A percentile compares a stretch with the other conserved stretches of the same genome.
Evolutionary conservation across 257 asterid species (phyloP).

Genomic region (Ilex asprella): DNA sequence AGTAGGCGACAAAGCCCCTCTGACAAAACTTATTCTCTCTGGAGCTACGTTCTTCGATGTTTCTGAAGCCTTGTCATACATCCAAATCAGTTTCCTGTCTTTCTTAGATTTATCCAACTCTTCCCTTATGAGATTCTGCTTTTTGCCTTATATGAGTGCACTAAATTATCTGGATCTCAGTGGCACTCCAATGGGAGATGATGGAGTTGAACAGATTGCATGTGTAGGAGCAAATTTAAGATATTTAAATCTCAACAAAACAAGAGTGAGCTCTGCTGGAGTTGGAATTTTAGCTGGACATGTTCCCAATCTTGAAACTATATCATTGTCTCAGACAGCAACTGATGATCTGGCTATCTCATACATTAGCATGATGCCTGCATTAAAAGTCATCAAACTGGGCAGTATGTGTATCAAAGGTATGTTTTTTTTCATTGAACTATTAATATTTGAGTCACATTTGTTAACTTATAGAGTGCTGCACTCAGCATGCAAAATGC

Average conservation of each 20-base stretch:
- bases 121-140: conserved; percentile 37
- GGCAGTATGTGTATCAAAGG: conserved; percentile 69
- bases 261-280: conserved; percentile 68
- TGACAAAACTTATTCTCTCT: conserved; percentile 52
- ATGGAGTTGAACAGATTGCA: conserved; percentile 45
- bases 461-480: too few species aligned
- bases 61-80: conserved; percentile 39
- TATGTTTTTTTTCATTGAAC: conserved; percentile 8
- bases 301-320: conserved; percentile 70
- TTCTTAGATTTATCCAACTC: conserved; percentile 65
- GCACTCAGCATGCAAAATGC: too few species aligned
- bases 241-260: conserved; percentile 57
- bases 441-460: not conserved
- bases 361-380: conserved; percentile 62
- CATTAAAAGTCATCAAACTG: conserved; percentile 54
- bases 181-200: conserved; percentile 39
- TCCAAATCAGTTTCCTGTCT: conserved; percentile 40
- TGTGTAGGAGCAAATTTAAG: conserved; percentile 48
- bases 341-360: conserved; percentile 53
- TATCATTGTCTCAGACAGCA: conserved; percentile 49
- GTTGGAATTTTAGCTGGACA: conserved; percentile 59
- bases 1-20: conserved; percentile 39
- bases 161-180: conserved; percentile 64
- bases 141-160: conserved; percentile 50
- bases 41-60: conserved; percentile 48